phyloP scores from a whole-genome alignment of 129 eudicot genomes.

The Solidago caesia region DNA sequence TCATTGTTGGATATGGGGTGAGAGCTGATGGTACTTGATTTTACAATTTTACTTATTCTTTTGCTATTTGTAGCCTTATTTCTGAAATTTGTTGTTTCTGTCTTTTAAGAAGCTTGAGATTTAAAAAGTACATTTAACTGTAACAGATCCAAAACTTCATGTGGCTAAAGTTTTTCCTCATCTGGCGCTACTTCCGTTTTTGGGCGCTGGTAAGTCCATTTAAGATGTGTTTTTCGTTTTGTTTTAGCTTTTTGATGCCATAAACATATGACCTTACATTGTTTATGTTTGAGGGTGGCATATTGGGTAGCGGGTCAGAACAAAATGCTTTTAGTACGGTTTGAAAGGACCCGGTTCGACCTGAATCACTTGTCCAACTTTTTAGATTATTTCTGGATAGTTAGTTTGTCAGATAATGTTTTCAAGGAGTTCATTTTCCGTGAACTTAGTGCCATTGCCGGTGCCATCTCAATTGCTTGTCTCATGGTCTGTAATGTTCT shows the following conservation, averaged over 20 bases:
- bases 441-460: conserved; percentile 89
- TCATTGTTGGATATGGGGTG: conserved; percentile 98
- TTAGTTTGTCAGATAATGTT: conserved; percentile 33
- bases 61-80: background rate
- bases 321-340: background rate
- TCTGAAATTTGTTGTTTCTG: background rate
- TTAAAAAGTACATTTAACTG: conserved; percentile 3
- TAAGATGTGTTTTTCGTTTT: background rate
- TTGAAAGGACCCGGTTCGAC: background rate
- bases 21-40: conserved; percentile 44
- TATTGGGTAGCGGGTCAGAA: background rate
- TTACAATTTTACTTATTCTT: conserved; percentile 12
- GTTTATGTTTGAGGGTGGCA: background rate
- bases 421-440: conserved; percentile 60
- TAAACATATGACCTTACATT: conserved; percentile 1
- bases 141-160: conserved; percentile 88
- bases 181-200: conserved; percentile 97
- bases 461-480: conserved; percentile 91
- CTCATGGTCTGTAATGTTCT: conserved; percentile 63
- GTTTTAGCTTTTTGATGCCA: conserved; percentile 10
- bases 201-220: conserved; percentile 77
- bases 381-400: background rate
- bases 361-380: background rate
- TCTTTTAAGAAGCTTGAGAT: conserved; percentile 6
- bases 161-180: conserved; percentile 98